phyloP scores from a whole-genome alignment of 2,329 filamentous ascomycete species.

The Hypoxylon sp. region DNA sequence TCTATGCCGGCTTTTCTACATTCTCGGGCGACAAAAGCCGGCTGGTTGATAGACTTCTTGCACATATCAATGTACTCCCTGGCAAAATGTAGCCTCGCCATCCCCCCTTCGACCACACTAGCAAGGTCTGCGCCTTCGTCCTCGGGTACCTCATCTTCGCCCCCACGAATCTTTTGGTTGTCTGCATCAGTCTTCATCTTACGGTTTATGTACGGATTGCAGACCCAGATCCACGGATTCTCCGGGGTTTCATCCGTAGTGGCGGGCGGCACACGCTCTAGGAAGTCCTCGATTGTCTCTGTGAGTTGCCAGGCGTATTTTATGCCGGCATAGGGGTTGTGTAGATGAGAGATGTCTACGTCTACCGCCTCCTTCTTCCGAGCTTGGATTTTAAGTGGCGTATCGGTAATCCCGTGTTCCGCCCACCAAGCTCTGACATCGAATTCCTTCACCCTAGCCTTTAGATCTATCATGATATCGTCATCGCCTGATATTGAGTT shows the following conservation, averaged over 20 bases:
- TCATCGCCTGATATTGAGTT: constrained; percentile 66
- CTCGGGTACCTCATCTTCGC: constrained; percentile 66
- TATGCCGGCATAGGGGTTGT: constrained; percentile 73
- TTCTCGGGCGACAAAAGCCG: constrained; percentile 59
- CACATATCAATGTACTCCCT: constrained; percentile 65
- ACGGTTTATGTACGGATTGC: constrained; percentile 71
- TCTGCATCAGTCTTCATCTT: constrained; percentile 54
- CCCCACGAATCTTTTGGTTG: constrained; percentile 60
- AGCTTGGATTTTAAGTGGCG: constrained; percentile 47
- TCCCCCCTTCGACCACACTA: constrained; percentile 68
- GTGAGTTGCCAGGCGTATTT: constrained; percentile 72
- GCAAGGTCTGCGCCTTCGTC: constrained; percentile 62
- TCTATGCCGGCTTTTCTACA: constrained; percentile 66
- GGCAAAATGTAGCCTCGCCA: constrained; percentile 64
- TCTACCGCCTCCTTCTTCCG: constrained; percentile 26
- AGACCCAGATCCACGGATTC: constrained; percentile 80
- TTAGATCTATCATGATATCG: constrained; percentile 62
- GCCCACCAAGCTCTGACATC: constrained; percentile 67
- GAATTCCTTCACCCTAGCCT: constrained; percentile 66
- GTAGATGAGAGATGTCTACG: constrained; percentile 55
- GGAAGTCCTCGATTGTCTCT: constrained; percentile 76
- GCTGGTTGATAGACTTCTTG: constrained; percentile 55
- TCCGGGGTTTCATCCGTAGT: constrained; percentile 65
- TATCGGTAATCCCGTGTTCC: constrained; percentile 42
- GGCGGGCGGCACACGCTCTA: constrained; percentile 76